Base-by-base conservation (phyloP, 2,329 filamentous ascomycete species). In the Alternaria sp. region DNA sequence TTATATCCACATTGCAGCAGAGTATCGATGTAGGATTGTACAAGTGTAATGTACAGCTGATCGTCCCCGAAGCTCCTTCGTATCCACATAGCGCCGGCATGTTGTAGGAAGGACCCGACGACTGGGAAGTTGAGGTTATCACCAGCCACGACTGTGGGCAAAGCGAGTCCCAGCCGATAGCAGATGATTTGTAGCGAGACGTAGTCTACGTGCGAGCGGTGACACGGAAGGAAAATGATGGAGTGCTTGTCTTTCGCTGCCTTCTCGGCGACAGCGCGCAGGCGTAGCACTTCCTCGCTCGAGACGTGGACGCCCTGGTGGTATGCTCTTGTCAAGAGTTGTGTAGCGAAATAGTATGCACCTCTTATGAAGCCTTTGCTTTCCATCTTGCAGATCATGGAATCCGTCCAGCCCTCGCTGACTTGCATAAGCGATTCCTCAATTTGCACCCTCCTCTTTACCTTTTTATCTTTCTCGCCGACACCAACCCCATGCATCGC, bases 351-450 rank as follows among this genome's bases (percentile, higher is more conserved):
- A 78, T 97, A 99, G 78, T 98, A 98, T 50, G 96, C 95, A 23
- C 93, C 89, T 52, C 96, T 86, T 70, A 99, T 97, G 76, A 98
- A 98, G 3, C 88, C 84, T 77, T 94, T 96, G 84, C 91, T 96
- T 81, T 99, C 96, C 86, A 98, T 95, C 82, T 99, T 99, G 87
- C 95, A 98, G 66, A 99, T 97, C 96, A 99, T 98, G 67, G 91
- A 89, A 76, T 97, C 93, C 23, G 93, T 93, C 87, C 96, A 90
- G 68, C 91, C 90, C 67, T 96, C 93, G 5, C 93, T 91, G 5
- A 97, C 90, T 75, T 97, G 90, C 58, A 89, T 86, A 49, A 99
- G 83, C 61, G 90, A 90, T 40, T 85, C 84, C 74, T 93, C 89
- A 59, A 98, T 88, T 71, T 91, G 88, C 55, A 88, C 86, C 55